phyloP scores from a whole-genome alignment of 139 green algal species.

The Tetraselmis chui region DNA sequence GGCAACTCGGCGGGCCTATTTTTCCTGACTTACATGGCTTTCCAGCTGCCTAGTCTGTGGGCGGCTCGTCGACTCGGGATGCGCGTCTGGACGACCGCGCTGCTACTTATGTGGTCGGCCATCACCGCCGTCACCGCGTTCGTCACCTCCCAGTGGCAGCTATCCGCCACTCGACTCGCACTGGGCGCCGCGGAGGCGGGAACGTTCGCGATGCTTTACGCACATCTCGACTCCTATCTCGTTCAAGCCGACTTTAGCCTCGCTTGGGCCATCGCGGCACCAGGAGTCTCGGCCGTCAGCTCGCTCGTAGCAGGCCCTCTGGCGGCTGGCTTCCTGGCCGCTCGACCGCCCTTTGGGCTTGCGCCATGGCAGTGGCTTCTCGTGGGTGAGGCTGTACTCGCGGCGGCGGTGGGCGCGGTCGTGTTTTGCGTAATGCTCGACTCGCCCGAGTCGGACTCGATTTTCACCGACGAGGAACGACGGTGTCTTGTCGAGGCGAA shows the following conservation, averaged over 20 bases:
- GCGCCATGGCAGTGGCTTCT: neutral
- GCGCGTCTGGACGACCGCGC: neutral
- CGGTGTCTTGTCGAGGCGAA: neutral
- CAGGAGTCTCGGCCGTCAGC: neutral
- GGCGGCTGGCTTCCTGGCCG: neutral
- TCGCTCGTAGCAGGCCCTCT: neutral
- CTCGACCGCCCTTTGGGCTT: neutral
- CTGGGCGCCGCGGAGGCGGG: neutral
- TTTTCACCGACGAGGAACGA: neutral
- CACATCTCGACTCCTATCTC: neutral
- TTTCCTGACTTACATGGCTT: neutral
- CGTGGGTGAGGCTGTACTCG: neutral
- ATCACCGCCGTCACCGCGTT: neutral
- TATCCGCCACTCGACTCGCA: neutral
- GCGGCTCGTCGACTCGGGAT: neutral
- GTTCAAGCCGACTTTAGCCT: neutral
- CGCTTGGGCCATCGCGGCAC: neutral
- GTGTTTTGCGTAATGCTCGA: neutral
- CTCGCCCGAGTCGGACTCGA: neutral
- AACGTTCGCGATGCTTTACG: neutral
- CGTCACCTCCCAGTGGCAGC: neutral
- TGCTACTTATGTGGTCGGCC: neutral
- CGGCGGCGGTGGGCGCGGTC: neutral
- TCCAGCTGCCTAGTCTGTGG: neutral
- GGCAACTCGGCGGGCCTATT: neutral